Conservation (phyloP, 2,329 filamentous ascomycete genomes). For the Penicillium freii region DNA sequence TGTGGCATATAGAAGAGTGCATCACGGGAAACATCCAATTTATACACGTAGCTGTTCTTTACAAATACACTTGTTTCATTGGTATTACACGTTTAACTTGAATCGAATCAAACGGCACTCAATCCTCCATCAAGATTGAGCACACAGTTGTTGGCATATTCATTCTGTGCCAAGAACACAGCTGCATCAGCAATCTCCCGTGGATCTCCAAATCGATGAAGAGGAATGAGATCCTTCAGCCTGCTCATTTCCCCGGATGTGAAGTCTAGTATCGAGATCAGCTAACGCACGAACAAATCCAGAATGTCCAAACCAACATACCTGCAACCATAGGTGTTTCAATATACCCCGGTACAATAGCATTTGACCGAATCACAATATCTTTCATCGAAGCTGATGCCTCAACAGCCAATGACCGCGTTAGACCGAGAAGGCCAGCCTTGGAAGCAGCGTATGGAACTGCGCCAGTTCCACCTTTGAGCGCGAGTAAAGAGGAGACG, state of each 20-base stretch:
- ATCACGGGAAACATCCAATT: not conserved
- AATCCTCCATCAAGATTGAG: conserved; percentile 83
- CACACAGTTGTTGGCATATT: conserved; percentile 83
- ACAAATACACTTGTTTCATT: not conserved
- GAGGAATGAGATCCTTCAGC: conserved; percentile 56
- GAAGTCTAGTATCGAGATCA: conserved; percentile 41
- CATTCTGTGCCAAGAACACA: conserved; percentile 71
- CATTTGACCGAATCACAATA: conserved; percentile 71
- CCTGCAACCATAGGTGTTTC: conserved; percentile 75
- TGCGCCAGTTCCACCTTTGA: conserved; percentile 67
- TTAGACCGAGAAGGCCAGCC: conserved; percentile 69
- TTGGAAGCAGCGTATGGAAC: conserved; percentile 77
- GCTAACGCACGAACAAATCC: not conserved
- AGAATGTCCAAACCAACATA: conserved; percentile 35
- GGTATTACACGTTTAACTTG: not conserved
- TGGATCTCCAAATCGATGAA: conserved; percentile 63
- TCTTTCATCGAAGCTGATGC: conserved; percentile 54
- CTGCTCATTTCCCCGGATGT: conserved; percentile 31
- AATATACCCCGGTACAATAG: conserved; percentile 79
- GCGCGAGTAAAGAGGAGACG: conserved; percentile 71
- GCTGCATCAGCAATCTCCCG: conserved; percentile 80
- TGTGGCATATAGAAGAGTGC: not conserved
- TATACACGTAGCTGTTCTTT: not conserved
- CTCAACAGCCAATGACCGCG: conserved; percentile 37
- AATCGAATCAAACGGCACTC: conserved; percentile 56